These are phyloP conservation scores for Silene coronaria DNA, from an alignment of 179 eudicot species.

Conservation along the genomic window DNA sequence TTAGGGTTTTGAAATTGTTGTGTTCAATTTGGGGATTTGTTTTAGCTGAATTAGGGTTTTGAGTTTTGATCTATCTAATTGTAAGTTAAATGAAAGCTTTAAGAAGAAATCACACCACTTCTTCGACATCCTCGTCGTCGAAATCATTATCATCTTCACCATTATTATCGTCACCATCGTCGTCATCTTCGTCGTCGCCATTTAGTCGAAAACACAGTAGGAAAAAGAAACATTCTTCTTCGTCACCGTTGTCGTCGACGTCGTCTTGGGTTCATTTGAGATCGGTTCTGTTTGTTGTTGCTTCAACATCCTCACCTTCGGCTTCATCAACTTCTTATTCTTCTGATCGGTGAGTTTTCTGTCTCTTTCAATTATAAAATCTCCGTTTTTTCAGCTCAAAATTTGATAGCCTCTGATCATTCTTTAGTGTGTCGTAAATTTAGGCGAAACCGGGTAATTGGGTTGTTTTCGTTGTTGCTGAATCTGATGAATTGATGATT, in stretches of 20 bases:
- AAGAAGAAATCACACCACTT: constrained; percentile 25
- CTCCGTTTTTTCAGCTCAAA: constrained; percentile 9
- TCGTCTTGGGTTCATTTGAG: constrained; percentile 88
- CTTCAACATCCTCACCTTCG: constrained; percentile 40
- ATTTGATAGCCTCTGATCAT: constrained; percentile 1
- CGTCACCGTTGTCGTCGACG: constrained; percentile 50
- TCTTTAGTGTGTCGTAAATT: not conserved
- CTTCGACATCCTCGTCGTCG: constrained; percentile 21
- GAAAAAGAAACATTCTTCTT: constrained; percentile 16
- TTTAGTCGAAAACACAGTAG: constrained; percentile 11
- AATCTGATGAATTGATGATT: not conserved
- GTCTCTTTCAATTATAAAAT: not conserved
- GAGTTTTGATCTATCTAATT: not conserved
- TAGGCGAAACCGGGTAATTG: not conserved
- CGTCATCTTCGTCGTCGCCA: constrained; percentile 28
- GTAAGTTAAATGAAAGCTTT: constrained; percentile 38
- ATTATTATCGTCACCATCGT: not conserved
- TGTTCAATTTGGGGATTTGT: not conserved
- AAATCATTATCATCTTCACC: not conserved
- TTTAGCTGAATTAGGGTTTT: constrained; percentile 5
- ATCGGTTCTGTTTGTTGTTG: constrained; percentile 69
- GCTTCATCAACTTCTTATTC: constrained; percentile 45
- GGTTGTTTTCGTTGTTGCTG: not conserved
- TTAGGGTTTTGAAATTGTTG: constrained; percentile 9
- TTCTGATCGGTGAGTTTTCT: constrained; percentile 70